Evolutionary conservation across 2,329 filamentous ascomycete species (phyloP).

Genomic region (Colletotrichum kahawae): DNA sequence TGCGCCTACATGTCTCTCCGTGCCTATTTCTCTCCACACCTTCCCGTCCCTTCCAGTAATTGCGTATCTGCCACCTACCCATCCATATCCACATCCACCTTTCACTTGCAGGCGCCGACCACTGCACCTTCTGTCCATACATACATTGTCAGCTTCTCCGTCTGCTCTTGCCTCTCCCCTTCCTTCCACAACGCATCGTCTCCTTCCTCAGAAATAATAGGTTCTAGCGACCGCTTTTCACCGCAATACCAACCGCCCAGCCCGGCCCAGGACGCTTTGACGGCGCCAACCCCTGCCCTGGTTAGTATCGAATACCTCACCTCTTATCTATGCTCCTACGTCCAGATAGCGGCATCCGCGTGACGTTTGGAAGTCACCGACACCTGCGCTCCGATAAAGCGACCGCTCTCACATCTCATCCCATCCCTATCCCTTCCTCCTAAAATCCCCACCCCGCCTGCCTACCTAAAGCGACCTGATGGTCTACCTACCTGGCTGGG

Average conservation of each 20-base stretch:
- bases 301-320: conserved; percentile 14
- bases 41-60: not conserved
- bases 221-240: not conserved
- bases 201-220: not conserved
- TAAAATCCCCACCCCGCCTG: conserved; percentile 11
- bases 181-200: not conserved
- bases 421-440: not conserved
- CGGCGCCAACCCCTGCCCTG: conserved; percentile 5
- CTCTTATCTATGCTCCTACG: conserved; percentile 13
- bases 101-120: not conserved
- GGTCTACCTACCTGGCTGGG: not conserved
- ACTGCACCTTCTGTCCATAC: not conserved
- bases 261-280: conserved; percentile 1
- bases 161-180: not conserved
- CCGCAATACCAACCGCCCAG: not conserved
- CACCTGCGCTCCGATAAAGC: conserved; percentile 11
- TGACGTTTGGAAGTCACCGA: conserved; percentile 12
- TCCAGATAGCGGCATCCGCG: conserved; percentile 17
- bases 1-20: not conserved
- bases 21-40: not conserved
- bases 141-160: not conserved
- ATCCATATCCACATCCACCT: not conserved
- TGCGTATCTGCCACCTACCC: not conserved
- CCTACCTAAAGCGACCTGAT: not conserved
- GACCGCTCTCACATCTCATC: conserved; percentile 6